Base-by-base conservation (phyloP, 257 asterid genomes). In the Nicotiana undulata region DNA sequence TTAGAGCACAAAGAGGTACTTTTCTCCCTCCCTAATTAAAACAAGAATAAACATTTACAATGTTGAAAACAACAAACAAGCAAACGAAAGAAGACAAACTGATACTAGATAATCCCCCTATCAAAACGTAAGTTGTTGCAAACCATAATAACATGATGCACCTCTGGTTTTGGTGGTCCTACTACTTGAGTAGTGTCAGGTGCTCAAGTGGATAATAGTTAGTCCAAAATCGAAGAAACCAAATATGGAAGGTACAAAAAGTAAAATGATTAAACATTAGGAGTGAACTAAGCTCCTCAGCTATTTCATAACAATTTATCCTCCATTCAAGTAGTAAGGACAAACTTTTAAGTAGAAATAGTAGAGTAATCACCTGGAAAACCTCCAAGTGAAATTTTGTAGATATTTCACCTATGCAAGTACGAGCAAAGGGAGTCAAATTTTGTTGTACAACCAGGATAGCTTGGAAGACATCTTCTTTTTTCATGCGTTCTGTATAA, bases 401-500 rank as follows among this genome's bases (percentile, higher is more conserved):
- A 7, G 98, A 93, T 82, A 90, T 88, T 85, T 94, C 98, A 88
- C 86, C 81, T 7, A 92, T 82, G 82, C 96, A 89, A 24, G 90
- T 83, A 44, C 77, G 77, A 22, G 98, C 98, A 86, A 91, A 89
- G 1, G 97, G 92, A 37, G 98, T 95, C 86, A 95, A 83, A 82
- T 88, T 95, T 88, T 89, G 93, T 86, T 95, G 98, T 66, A 93
- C 97, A 34, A 92, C 93, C 81, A 95, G 84, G 79, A 95, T 89
- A 75, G 97, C 95, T 18, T 90, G 89, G 77, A 70, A 86, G 74
- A 95, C 96, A 70, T 88, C 86, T 59, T 93, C 97, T n/a, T 87
- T 88, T 82, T 95, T 90, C 98, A 95, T 95, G 63, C 96, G 91
- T 58, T 90, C 86, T 11, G 93, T 91, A 46, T 93, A 94, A 8